Percentiles rank a stretch among this genome's conserved stretches.
These are phyloP conservation scores for Xylariaceae sp. DNA, from an alignment of 2,329 filamentous ascomycete genomes.

Conservation along the genomic window DNA sequence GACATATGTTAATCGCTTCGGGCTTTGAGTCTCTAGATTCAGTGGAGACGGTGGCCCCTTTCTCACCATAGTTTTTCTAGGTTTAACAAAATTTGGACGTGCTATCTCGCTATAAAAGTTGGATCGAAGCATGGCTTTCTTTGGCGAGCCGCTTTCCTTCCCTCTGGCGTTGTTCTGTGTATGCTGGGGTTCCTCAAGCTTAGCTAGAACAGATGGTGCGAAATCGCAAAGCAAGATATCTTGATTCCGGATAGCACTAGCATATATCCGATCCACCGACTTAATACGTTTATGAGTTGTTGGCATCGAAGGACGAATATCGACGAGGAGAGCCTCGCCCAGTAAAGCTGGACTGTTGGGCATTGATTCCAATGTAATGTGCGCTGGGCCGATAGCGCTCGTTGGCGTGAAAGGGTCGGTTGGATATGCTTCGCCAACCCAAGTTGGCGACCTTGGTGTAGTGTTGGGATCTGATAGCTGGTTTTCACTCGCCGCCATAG, in stretches of 20 bases:
- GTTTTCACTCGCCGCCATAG: conserved; percentile 13
- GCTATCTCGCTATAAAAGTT: conserved; percentile 32
- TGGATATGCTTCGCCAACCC: conserved; percentile 20
- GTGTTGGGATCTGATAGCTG: conserved; percentile 14
- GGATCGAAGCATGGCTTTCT: conserved; percentile 27
- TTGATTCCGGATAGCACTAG: conserved; percentile 33
- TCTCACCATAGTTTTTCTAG: conserved; percentile 33
- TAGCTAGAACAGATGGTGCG: conserved; percentile 12
- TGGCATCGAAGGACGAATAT: conserved; percentile 33
- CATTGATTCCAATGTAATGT: conserved; percentile 31
- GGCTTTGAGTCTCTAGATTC: conserved; percentile 26
- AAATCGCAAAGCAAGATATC: conserved; percentile 37
- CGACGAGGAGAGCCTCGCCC: conserved; percentile 38
- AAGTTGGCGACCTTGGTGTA: conserved; percentile 13
- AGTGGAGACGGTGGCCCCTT: conserved; percentile 36
- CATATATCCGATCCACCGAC: conserved; percentile 39
- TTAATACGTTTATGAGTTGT: conserved; percentile 30
- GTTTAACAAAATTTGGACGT: conserved; percentile 30
- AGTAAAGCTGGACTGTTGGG: conserved; percentile 38
- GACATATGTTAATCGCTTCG: conserved; percentile 26
- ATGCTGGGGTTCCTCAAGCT: not conserved
- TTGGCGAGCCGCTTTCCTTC: conserved; percentile 2
- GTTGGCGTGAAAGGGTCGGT: conserved; percentile 23
- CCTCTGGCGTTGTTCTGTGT: not conserved
- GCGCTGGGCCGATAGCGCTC: conserved; percentile 30